phyloP scores from a whole-genome alignment of 768 basidiomycete species.

The Boletus bicolor region DNA sequence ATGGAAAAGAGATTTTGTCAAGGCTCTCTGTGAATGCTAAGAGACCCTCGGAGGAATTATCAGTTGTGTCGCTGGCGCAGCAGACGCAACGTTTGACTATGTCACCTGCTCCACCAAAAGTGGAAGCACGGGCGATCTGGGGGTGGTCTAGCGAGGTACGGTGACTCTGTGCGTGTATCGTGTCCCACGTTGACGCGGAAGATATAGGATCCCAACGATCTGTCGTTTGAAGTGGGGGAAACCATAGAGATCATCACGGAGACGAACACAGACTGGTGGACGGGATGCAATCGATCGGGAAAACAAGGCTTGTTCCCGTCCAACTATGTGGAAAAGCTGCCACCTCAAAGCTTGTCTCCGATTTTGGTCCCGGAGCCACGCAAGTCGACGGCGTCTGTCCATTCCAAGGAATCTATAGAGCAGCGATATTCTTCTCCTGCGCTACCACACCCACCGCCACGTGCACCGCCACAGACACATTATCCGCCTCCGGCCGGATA shows the following conservation, averaged over 20 bases:
- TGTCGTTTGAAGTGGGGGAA: slow-evolving; percentile 73
- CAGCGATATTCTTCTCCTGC: slow-evolving; percentile 19
- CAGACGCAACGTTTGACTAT: slow-evolving; percentile 22
- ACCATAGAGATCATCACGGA: slow-evolving; percentile 77
- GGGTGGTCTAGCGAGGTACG: slow-evolving; percentile 30
- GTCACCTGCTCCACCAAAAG: slow-evolving; percentile 24
- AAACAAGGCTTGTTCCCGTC: slow-evolving; percentile 76
- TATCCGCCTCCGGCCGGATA: slow-evolving; percentile 18
- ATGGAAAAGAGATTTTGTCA: slow-evolving; percentile 38
- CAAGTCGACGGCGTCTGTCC: slow-evolving; percentile 11
- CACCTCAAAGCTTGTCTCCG: slow-evolving; percentile 18
- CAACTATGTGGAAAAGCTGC: slow-evolving; percentile 65
- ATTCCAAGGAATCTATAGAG: slow-evolving; percentile 7
- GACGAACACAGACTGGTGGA: slow-evolving; percentile 91
- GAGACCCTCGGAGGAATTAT: slow-evolving; percentile 15
- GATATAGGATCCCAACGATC: slow-evolving; percentile 68
- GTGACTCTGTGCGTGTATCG: not conserved
- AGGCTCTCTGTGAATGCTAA: slow-evolving; percentile 33
- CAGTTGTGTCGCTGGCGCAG: slow-evolving; percentile 21
- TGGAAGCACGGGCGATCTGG: slow-evolving; percentile 31
- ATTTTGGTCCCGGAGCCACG: slow-evolving; percentile 23
- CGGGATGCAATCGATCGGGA: slow-evolving; percentile 57
- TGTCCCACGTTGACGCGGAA: slow-evolving; percentile 3
- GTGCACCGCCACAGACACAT: slow-evolving; percentile 13
- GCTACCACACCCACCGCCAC: slow-evolving; percentile 15